A percentile compares a stretch with the other conserved stretches of the same genome.
phyloP scores from a whole-genome alignment of 768 basidiomycete genomes.

The Pleurotus eryngii region DNA sequence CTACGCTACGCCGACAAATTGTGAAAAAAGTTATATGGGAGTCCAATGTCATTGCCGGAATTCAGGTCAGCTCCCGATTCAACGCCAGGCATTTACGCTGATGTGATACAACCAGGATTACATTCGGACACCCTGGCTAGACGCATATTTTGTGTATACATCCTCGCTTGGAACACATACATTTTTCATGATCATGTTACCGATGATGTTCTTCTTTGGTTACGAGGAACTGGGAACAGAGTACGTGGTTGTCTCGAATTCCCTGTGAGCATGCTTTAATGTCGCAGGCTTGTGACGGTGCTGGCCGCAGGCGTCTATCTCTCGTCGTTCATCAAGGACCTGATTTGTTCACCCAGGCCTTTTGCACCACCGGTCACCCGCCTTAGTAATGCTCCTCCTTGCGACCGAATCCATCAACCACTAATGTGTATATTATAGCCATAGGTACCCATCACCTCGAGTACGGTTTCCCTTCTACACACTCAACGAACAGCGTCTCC shows the following conservation, averaged over 20 bases:
- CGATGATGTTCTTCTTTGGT: constrained; percentile 88
- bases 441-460: constrained; percentile 82
- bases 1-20: constrained; percentile 51
- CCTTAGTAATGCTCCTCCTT: constrained; percentile 47
- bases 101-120: constrained; percentile 31
- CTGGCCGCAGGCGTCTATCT: constrained; percentile 80
- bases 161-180: constrained; percentile 82
- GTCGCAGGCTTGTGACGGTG: constrained; percentile 57
- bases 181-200: constrained; percentile 91
- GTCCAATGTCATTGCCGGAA: constrained; percentile 54
- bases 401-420: not conserved
- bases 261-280: not conserved
- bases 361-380: constrained; percentile 90
- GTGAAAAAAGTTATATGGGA: constrained; percentile 55
- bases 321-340: constrained; percentile 87
- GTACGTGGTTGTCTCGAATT: constrained; percentile 41
- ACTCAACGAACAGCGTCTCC: constrained; percentile 87
- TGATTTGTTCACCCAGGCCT: constrained; percentile 87
- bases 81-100: not conserved
- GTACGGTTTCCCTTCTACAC: constrained; percentile 95
- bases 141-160: constrained; percentile 81
- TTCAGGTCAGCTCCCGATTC: constrained; percentile 53
- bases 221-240: constrained; percentile 65
- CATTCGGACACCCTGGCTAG: constrained; percentile 65
- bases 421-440: constrained; percentile 32